Conservation (phyloP, 495 filamentous ascomycete species). For the Filosporella fistucella region DNA sequence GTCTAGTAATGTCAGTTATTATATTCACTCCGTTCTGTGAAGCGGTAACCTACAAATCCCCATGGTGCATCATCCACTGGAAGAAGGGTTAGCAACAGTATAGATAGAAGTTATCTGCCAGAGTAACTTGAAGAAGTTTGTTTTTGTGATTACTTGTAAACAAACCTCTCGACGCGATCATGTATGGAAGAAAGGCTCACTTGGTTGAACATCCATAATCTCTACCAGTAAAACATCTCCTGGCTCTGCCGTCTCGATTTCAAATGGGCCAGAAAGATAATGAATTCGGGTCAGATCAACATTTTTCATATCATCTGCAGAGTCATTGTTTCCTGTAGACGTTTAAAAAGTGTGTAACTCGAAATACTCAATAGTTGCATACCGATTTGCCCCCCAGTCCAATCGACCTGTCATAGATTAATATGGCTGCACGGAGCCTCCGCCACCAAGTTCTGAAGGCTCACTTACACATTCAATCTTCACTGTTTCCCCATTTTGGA, state of each 20-base stretch:
- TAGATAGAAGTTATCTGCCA: too few relatives aligned
- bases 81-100: too few relatives aligned
- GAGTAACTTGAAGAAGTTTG: too few relatives aligned
- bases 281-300: constrained; percentile 83
- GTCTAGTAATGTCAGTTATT: constrained; percentile 1
- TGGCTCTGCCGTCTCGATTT: constrained; percentile 79
- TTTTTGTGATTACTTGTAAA: too few relatives aligned
- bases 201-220: constrained; percentile 94
- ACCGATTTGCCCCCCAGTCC: constrained; percentile 82
- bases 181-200: too few relatives aligned
- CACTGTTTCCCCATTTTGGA: constrained; percentile 82
- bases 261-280: constrained; percentile 89
- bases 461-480: constrained; percentile 78
- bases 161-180: too few relatives aligned
- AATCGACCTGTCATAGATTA: constrained; percentile 52
- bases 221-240: constrained; percentile 87
- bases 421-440: too few relatives aligned
- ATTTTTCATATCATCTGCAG: constrained; percentile 80
- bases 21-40: background rate
- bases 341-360: background rate
- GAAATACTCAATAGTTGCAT: background rate
- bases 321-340: constrained; percentile 65
- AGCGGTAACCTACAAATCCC: constrained; percentile 54
- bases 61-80: too few relatives aligned
- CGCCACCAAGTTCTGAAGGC: background rate